Percentiles rank a stretch among this genome's conserved stretches.
Evolutionary conservation across 2,329 filamentous ascomycete species (phyloP).

Genomic region (Knufia fluminis): DNA sequence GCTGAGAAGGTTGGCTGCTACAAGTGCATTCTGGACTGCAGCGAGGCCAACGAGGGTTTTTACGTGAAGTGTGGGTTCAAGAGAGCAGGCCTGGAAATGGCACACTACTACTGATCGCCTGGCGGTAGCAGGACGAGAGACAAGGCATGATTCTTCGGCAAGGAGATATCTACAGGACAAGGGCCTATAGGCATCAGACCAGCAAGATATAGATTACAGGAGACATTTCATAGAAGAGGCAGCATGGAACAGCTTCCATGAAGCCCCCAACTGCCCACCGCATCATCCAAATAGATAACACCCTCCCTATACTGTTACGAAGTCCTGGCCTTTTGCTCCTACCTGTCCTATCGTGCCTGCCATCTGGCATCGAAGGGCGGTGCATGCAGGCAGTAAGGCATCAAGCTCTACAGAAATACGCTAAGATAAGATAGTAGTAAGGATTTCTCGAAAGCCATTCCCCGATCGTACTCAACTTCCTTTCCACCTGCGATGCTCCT

Average conservation of each 20-base stretch:
- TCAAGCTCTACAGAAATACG: no score
- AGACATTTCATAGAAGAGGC: not conserved
- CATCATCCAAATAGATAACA: not conserved
- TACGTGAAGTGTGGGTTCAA: conserved; percentile 97
- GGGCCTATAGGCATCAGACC: not conserved
- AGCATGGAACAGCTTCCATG: not conserved
- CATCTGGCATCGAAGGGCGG: no score
- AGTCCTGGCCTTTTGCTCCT: no score
- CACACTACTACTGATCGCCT: conserved; percentile 65
- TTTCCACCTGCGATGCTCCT: no score
- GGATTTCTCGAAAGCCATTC: no score
- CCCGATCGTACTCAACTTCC: no score
- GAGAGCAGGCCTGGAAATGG: conserved; percentile 89
- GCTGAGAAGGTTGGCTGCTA: conserved; percentile 87
- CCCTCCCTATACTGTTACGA: no score
- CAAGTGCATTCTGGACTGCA: conserved; percentile 94
- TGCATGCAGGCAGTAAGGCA: no score
- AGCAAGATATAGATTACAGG: not conserved
- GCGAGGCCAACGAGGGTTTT: conserved; percentile 91
- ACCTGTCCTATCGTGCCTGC: no score
- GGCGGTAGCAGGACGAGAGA: not conserved
- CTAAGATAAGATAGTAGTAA: no score
- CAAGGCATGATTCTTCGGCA: no score
- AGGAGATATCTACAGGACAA: no score
- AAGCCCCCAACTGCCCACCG: not conserved